Evolutionary conservation across 352 stramenopile genomes (phyloP).

Genomic region (Phytophthora gonapodyides): DNA sequence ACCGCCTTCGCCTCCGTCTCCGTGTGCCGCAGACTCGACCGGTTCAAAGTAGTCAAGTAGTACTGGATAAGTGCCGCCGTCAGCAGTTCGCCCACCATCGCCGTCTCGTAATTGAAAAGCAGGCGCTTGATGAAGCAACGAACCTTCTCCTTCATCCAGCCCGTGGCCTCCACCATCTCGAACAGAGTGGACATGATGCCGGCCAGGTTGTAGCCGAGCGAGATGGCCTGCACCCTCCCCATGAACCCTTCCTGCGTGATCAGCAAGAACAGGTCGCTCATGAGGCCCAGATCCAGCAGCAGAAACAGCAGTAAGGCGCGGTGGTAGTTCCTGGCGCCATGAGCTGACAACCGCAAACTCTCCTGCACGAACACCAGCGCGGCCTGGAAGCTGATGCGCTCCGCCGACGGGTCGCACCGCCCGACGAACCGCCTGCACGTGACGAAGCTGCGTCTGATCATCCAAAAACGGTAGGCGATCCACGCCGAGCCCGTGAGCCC

Average conservation of each 20-base stretch:
- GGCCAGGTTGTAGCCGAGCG: constrained; percentile 27
- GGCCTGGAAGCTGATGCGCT: constrained; percentile 2
- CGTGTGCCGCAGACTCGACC: constrained; percentile 18
- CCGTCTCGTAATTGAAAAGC: constrained; percentile 26
- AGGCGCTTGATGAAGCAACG: constrained; percentile 16
- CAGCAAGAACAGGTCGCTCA: constrained; percentile 27
- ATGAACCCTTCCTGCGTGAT: constrained; percentile 21
- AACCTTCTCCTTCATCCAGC: constrained; percentile 11
- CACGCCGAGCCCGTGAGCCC: neutral
- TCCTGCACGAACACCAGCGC: constrained; percentile 12
- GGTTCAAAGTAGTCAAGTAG: constrained; percentile 22
- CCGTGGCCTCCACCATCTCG: constrained; percentile 22
- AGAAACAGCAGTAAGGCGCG: constrained; percentile 12
- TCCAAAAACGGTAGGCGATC: constrained; percentile 9
- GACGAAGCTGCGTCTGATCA: constrained; percentile 13
- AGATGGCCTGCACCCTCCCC: constrained; percentile 20
- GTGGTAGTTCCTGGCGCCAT: constrained; percentile 19
- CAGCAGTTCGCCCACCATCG: constrained; percentile 19
- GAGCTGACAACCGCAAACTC: constrained; percentile 7
- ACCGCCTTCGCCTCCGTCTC: constrained; percentile 1
- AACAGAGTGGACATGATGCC: constrained; percentile 25
- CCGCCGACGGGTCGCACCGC: neutral
- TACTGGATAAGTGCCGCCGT: constrained; percentile 21
- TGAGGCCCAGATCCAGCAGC: constrained; percentile 23
- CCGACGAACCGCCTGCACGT: neutral